Base-by-base conservation (phyloP, 176 grass and related monocot genomes). In the Calamus simplicifolius region DNA sequence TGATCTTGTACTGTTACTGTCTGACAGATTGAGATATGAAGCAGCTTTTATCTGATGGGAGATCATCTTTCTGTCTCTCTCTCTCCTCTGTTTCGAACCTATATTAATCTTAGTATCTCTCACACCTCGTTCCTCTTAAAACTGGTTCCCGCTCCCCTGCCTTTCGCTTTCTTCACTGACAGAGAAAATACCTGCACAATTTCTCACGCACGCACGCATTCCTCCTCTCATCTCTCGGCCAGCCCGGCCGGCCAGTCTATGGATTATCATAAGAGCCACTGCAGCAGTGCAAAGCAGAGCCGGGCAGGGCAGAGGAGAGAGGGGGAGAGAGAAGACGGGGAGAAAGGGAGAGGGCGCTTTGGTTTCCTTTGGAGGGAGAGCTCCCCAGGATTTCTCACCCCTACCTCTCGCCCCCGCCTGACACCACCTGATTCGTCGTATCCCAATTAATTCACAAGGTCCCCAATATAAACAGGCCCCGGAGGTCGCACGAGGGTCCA, bases 181-280 rank as follows among this genome's bases (percentile, higher is more conserved):
- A 54, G 30, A 52, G 38, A 69, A 75, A 56, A 15, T 61, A 57
- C 67, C 71, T 71, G 61, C 71, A 77, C 69, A 69, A 49, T 55
- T 73, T 76, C 69, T 65, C 78, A 68, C 67, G 70, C 84, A 86
- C 84, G 78, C 84, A 68, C 74, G 72, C 62, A 64, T 59, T 59
- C 54, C 51, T 52, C 25, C 49, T n/a, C 28, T 17, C 29, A 19
- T 28, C 35, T 48, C 55, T 29, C 31, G 8, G 35, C 35, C 35
- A 43, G 35, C 35, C 15, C 68, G 10, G 3, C 21, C 18, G 5
- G 8, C 23, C 23, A 16, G 31, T 26, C 35, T 12, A 25, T 51
- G 25, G 66, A 55, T 50, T 50, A 71, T 60, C 55, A 60, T 59
- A 71, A 51, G 55, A 14, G 14, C 8, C 43, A 3, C 56, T 71